phyloP scores from a whole-genome alignment of 495 filamentous ascomycete species.

The Hypomontagnella submonticulosa region DNA sequence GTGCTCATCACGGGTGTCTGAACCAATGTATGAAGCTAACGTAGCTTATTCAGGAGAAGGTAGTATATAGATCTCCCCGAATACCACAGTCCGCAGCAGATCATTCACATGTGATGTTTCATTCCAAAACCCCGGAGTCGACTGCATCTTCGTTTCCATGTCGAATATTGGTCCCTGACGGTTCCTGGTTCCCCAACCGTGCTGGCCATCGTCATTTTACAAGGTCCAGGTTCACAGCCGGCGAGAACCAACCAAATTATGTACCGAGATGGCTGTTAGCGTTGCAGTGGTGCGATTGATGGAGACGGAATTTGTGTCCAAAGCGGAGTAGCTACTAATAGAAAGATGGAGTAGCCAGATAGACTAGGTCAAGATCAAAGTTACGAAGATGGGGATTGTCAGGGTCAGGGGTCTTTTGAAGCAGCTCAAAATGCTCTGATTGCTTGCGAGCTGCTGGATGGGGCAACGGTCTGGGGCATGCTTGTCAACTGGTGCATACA shows the following conservation, averaged over 20 bases:
- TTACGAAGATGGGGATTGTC: slow-evolving; percentile 14
- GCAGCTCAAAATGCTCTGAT: background rate
- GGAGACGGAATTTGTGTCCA: slow-evolving; percentile 13
- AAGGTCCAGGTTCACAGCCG: slow-evolving; percentile 11
- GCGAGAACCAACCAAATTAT: slow-evolving; percentile 24
- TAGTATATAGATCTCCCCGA: slow-evolving; percentile 29
- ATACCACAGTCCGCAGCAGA: slow-evolving; percentile 26
- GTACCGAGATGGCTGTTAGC: slow-evolving; percentile 22
- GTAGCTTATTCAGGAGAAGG: slow-evolving; percentile 27
- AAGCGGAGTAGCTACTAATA: slow-evolving; percentile 11
- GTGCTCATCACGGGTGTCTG: too few species aligned
- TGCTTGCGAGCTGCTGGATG: slow-evolving; percentile 31
- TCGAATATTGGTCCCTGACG: slow-evolving; percentile 27
- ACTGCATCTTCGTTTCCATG: background rate
- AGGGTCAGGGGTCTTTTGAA: slow-evolving; percentile 9
- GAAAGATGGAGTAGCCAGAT: slow-evolving; percentile 2
- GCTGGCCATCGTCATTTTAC: slow-evolving; percentile 38
- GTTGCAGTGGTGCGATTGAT: slow-evolving; percentile 9
- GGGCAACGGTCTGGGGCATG: slow-evolving; percentile 22
- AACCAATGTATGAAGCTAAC: too few species aligned
- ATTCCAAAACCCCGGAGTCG: slow-evolving; percentile 6
- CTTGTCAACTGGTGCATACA: too few species aligned
- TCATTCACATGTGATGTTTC: slow-evolving; percentile 41
- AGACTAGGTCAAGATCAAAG: slow-evolving; percentile 16
- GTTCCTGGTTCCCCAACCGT: slow-evolving; percentile 38